Base-by-base conservation (phyloP, 2,329 filamentous ascomycete species). In the Tolypocladium pustulatum region DNA sequence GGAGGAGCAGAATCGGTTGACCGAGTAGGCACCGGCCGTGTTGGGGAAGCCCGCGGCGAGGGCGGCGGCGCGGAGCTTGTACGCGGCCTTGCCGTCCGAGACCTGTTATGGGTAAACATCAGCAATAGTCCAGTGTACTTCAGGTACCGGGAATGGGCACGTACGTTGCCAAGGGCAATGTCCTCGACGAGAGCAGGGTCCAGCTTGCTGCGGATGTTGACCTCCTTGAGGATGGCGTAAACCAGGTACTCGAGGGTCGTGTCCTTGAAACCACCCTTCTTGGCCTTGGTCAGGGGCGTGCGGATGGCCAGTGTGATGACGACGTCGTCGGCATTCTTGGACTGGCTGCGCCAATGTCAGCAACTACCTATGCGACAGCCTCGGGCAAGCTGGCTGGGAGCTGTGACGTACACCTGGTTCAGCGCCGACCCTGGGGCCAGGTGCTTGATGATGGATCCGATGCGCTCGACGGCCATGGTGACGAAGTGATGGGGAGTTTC, bases 1-100 rank as follows among this genome's bases (percentile, higher is more conserved):
- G 0, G 92, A 97, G 41, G 91, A 95, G 82, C 94, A 99, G 86
- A 99, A 97, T 62, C 94, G 88, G 81, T 97, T 97, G 60, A 96
- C 81, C 51, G 88, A 87, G 51, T 83, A 92, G 63, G 89, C 90
- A 64, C 85, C 84, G 55, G 90, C 82, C 8, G 93, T 97, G 78
- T 94, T 92, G 65, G 94, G 92, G 79, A 94, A 96, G 66, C 94
- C 94, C 59, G 94, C 94, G 54, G 91, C 90, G 62, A 97, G 88
- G 62, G 89, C 82, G 53, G 94, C 91, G 57, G 92, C 91, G 66
- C 94, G 93, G 69, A 89, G 79, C 73, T 95, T 93, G 83, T 97
- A 97, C 59, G 93, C 85, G 59, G 92, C 90, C 74, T 94, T 93
- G 65, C 79, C 79, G 67, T 96, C 91, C 59, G 84, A 88, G 72